These are phyloP conservation scores for Posidonia australis DNA, from an alignment of 106 monocot species.

Conservation along the genomic window DNA sequence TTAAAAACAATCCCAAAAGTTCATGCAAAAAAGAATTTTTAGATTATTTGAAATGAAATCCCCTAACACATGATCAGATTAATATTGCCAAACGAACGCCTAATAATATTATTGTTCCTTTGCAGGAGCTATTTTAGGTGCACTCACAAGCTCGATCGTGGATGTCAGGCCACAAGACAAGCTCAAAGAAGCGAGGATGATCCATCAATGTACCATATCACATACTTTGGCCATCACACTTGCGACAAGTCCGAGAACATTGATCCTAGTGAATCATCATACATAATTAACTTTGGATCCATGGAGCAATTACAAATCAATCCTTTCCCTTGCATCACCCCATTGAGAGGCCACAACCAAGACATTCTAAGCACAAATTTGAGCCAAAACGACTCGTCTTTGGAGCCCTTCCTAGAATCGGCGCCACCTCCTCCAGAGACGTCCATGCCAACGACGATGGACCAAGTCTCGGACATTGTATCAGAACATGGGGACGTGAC, in stretches of 20 bases:
- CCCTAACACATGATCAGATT: too few relatives aligned
- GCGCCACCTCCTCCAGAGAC: background rate
- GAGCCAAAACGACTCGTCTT: background rate
- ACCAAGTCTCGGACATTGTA: too few relatives aligned
- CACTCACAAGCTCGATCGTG: conserved; percentile 30
- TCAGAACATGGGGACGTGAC: background rate
- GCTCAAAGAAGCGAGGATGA: conserved; percentile 31
- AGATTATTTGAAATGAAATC: too few relatives aligned
- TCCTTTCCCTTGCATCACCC: too few relatives aligned
- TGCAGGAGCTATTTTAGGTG: conserved; percentile 53
- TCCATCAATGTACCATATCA: conserved; percentile 19
- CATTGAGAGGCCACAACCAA: too few relatives aligned
- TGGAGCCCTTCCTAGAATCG: background rate
- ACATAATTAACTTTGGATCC: too few relatives aligned
- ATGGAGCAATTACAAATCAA: too few relatives aligned
- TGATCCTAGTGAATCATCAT: background rate
- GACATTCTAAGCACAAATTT: too few relatives aligned
- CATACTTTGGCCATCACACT: conserved; percentile 41
- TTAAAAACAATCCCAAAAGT: too few relatives aligned
- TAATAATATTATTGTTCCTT: background rate
- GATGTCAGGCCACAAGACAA: conserved; percentile 31
- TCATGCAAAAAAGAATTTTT: too few relatives aligned
- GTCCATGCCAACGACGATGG: background rate
- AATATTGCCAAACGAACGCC: background rate
- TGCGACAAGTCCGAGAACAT: too few relatives aligned